Conservation (phyloP, 2,329 filamentous ascomycete genomes). For the Byssoonygena ceratinophila region DNA sequence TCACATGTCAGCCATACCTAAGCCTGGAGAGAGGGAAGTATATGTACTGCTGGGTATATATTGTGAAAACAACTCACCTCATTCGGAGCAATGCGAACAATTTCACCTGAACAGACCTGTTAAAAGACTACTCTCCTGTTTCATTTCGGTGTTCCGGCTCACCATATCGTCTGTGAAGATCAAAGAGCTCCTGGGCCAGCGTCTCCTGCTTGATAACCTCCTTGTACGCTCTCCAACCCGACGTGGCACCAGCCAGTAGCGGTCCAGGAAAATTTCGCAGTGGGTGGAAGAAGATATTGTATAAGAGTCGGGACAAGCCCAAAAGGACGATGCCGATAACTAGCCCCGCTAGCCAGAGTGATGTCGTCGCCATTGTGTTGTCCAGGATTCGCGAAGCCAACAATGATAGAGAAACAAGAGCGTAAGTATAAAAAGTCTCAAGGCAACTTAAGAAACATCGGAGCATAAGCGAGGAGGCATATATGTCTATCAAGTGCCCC, state of each 20-base stretch:
- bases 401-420: no score
- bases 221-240: constrained; percentile 1
- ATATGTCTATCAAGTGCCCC: no score
- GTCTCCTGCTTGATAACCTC: not conserved
- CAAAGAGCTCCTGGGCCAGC: not conserved
- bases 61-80: no score
- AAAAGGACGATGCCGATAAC: not conserved
- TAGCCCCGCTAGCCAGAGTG: no score
- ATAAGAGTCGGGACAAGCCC: constrained; percentile 1
- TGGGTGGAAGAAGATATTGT: constrained; percentile 13
- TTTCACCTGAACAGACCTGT: not conserved
- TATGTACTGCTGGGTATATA: no score
- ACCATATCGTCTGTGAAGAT: constrained; percentile 1
- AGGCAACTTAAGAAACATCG: no score
- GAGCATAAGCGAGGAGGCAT: no score
- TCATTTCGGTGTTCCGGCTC: not conserved
- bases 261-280: constrained; percentile 11
- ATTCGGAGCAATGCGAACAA: not conserved
- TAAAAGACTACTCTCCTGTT: not conserved
- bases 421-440: no score
- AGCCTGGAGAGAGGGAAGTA: no score
- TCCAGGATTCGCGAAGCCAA: no score
- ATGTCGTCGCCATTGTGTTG: no score
- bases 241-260: constrained; percentile 4
- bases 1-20: no score